phyloP scores from a whole-genome alignment of 805 yeast genomes.

The Cyberlindnera bimundalis region DNA sequence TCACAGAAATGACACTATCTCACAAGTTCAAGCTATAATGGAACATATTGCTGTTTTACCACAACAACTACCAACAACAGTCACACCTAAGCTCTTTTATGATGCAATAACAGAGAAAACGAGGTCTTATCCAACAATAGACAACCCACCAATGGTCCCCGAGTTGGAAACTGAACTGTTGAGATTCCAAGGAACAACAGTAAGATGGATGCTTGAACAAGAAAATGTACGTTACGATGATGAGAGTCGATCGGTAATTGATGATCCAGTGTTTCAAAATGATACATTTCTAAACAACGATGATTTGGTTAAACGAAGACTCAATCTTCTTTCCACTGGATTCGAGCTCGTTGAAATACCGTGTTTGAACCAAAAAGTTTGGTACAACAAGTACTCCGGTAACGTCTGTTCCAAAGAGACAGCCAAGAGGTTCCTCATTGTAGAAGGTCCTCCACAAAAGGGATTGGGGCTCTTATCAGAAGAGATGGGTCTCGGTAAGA shows the following conservation, averaged over 20 bases:
- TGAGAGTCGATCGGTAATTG: constrained; percentile 24
- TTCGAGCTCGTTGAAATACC: constrained; percentile 37
- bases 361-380: constrained; percentile 20
- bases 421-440: constrained; percentile 29
- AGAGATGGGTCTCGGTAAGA: constrained; percentile 97
- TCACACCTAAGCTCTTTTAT: constrained; percentile 43
- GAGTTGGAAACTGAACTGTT: constrained; percentile 42
- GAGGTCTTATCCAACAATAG: constrained; percentile 16
- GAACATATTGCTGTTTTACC: neutral
- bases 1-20: constrained; percentile 2
- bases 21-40: constrained; percentile 5
- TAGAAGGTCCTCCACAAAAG: constrained; percentile 21
- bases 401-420: constrained; percentile 37
- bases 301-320: constrained; percentile 26
- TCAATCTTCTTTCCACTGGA: constrained; percentile 50
- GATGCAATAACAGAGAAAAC: constrained; percentile 47
- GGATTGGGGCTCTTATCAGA: constrained; percentile 70
- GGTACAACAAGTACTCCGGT: constrained; percentile 52
- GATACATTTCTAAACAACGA: constrained; percentile 16
- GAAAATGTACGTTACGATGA: constrained; percentile 42
- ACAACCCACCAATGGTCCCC: constrained; percentile 31
- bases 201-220: constrained; percentile 51
- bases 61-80: constrained; percentile 4
- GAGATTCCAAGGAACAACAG: constrained; percentile 50
- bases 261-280: constrained; percentile 22